Evolutionary conservation across 306 rosid genomes (phyloP).

Genomic region (Vigna mungo): DNA sequence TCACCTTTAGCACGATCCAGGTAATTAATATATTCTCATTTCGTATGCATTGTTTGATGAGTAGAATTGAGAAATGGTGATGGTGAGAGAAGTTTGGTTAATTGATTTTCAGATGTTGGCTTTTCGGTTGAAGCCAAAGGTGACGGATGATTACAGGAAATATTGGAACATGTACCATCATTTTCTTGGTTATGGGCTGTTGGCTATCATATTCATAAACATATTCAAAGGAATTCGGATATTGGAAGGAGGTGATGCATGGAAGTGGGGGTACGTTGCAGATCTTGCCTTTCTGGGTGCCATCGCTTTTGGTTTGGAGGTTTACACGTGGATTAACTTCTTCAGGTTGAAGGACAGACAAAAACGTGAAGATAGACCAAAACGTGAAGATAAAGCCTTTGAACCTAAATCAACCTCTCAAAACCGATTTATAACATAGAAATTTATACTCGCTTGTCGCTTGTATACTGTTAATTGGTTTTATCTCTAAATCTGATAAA

Average conservation of each 20-base stretch:
- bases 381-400: too few relatives aligned
- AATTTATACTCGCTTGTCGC: too few relatives aligned
- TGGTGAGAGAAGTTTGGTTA: not conserved
- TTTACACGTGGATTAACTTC: constrained; percentile 62
- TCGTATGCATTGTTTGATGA: not conserved
- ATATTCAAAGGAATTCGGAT: constrained; percentile 78
- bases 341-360: too few relatives aligned
- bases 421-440: too few relatives aligned
- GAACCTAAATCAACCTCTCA: too few relatives aligned
- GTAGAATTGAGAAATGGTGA: not conserved
- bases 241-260: constrained; percentile 50
- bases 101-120: constrained; percentile 68
- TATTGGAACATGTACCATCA: constrained; percentile 96
- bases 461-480: too few relatives aligned
- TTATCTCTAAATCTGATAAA: too few relatives aligned
- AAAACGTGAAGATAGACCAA: too few relatives aligned
- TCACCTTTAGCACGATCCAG: constrained; percentile 71
- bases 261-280: constrained; percentile 70
- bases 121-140: constrained; percentile 54
- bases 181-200: constrained; percentile 72
- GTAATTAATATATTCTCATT: constrained; percentile 46
- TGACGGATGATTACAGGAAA: constrained; percentile 59
- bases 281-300: constrained; percentile 53
- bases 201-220: constrained; percentile 58
- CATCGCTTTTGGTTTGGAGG: constrained; percentile 54